Evolutionary conservation across 202 grass and related monocot species (phyloP).

Genomic region (Zizania palustris): DNA sequence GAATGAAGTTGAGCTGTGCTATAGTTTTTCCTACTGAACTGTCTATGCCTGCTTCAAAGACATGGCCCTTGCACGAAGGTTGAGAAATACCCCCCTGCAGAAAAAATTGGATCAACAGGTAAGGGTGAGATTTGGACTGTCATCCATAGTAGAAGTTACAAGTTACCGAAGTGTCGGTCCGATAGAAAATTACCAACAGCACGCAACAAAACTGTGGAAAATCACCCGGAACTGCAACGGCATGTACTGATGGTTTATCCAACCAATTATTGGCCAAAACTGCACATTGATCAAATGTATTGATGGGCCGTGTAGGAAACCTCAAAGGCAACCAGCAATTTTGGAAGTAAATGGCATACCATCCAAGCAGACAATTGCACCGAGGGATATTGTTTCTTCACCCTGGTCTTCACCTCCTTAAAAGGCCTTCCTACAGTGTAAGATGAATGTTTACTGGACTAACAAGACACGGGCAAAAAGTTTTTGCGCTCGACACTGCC

Average conservation of each 20-base stretch:
- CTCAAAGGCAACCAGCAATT: not conserved
- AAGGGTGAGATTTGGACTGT: not conserved
- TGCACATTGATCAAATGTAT: conserved; percentile 34
- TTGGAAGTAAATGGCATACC: conserved; percentile 44
- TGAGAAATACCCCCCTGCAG: conserved; percentile 92
- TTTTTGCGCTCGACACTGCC: not conserved
- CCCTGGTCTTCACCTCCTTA: conserved; percentile 65
- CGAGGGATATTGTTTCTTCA: conserved; percentile 82
- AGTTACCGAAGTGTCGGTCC: not conserved
- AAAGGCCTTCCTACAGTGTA: conserved; percentile 72
- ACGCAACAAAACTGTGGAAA: conserved; percentile 85
- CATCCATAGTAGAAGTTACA: not conserved
- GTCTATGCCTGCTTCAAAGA: conserved; percentile 62
- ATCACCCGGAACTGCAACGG: conserved; percentile 86
- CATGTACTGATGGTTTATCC: conserved; percentile 94
- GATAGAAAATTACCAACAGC: conserved; percentile 72
- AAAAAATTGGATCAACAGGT: conserved; percentile 7
- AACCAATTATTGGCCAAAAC: conserved; percentile 94
- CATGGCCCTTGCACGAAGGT: conserved; percentile 77
- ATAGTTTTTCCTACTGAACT: not conserved
- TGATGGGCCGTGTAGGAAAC: not conserved
- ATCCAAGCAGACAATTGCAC: conserved; percentile 95
- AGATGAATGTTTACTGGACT: conserved; percentile 16
- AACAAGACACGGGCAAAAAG: not conserved
- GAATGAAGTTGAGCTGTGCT: conserved; percentile 1